Base-by-base conservation (phyloP, 2,329 filamentous ascomycete species). In the Hypoxylon sp. region DNA sequence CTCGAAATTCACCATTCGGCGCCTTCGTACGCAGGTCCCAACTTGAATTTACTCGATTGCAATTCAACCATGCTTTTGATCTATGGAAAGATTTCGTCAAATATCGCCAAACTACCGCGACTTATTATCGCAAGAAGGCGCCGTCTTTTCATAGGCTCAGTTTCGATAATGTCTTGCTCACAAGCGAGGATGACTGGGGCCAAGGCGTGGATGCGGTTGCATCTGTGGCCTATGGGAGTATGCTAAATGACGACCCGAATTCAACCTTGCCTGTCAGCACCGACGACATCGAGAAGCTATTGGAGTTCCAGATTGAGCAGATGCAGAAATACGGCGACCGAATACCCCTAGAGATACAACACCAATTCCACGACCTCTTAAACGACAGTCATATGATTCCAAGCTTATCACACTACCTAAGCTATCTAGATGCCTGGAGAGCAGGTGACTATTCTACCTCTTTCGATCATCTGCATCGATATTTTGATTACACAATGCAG, bases 401-500 rank as follows among this genome's bases (percentile, higher is more conserved):
- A 4, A 90, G 86, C 46, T 75, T 92, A 51, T 83, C 83, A 9
- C 87, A 94, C 68, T 91, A 95, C 63, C 78, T 94, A 6, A 85
- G 87, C 61, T 97, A 96, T 66, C 84, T 97, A 9, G 92, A 99
- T 69, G 84, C 91, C 0, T 97, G 92, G 93, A 84, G 88, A 68
- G 86, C 91, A 3, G 93, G 93, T 3, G 91, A 97, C 70, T 95
- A 93, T 65, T 86, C 89, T 8, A 90, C 89, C 1, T 89, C 94
- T 0, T 94, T 97, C 67, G 93, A 99, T 65, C 87, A 87, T 60
- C 78, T 99, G 13, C 92, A 97, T 69, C 87, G 91, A 41, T 99
- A 97, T 70, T 99, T 97, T 64, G 94, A 99, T 70, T 97, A 96
- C 71, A 94, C 92, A 1, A 91, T 95, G 84, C 89, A 94, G 64